Conservation (phyloP, 768 basidiomycete genomes). For the Pleurotus platypus region DNA sequence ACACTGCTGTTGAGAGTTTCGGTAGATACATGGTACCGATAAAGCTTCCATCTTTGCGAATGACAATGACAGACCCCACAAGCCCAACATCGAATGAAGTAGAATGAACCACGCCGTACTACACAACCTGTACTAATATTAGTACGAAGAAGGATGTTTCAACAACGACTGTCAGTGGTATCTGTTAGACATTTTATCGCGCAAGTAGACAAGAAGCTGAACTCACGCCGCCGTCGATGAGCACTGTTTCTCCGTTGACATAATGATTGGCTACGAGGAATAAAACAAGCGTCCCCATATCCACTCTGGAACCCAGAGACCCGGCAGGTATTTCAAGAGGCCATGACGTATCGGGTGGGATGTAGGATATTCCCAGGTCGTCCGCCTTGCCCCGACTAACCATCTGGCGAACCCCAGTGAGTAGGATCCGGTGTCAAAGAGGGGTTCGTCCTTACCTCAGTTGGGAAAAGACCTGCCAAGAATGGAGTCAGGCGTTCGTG, state of each 20-base stretch:
- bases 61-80: too few species aligned
- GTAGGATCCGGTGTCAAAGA: background rate
- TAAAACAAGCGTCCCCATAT: conserved; percentile 40
- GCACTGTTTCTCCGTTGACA: conserved; percentile 44
- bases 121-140: background rate
- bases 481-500: background rate
- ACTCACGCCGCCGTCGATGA: conserved; percentile 48
- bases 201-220: conserved; percentile 12
- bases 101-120: too few species aligned
- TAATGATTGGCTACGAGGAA: conserved; percentile 44
- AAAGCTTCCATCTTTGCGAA: too few species aligned
- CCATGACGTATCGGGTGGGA: conserved; percentile 14
- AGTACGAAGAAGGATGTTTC: conserved; percentile 5
- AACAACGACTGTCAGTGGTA: background rate
- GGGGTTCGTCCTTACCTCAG: conserved; percentile 13
- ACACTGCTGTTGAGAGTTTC: too few species aligned
- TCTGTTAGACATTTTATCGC: too few species aligned
- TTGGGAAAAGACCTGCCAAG: conserved; percentile 26
- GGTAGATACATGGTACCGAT: too few species aligned
- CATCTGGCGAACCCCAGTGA: conserved; percentile 20
- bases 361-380: conserved; percentile 19
- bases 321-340: conserved; percentile 31
- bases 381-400: conserved; percentile 20
- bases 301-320: conserved; percentile 29
- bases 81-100: too few species aligned